Evolutionary conservation across 2,329 filamentous ascomycete species (phyloP), one percentile per base, ranked within the genome.

Genomic region (Stemphylium vesicarium): DNA sequence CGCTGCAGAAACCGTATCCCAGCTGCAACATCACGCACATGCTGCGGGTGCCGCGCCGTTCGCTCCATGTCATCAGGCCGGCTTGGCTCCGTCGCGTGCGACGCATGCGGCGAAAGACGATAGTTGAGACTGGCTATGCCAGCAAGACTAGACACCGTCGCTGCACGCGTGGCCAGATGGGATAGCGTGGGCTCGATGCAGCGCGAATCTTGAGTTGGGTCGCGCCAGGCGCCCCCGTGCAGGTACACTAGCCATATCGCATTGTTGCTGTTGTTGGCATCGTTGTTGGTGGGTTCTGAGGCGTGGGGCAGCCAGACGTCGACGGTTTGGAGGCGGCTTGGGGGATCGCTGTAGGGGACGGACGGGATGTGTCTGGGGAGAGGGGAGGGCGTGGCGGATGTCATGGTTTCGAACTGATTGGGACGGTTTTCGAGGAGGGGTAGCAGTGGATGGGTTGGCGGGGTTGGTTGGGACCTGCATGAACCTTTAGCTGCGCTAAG

Each of bases 111-210:
- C 6, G 84, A 85, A 44, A 89, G 83, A 33, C 85, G 82, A 79
- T 89, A 89, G 73, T 86, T 84, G 53, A 89, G 69, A 39, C 86
- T 87, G 24, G 86, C 84, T 66, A 90, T 84, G 55, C 83, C 88
- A 18, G 83, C 82, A 53, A 90, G 78, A 43, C 56, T 42, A 5
- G 31, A 10, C 2, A 61, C 24, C 8, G 65, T 20, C 4, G 40
- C 8, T 15, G 55, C 1, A 37, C 57, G 35, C 3, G 56, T 20
- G 20, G 74, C 58, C 18, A 82, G 72, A 52, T 76, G 65, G 1
- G 63, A 55, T 36, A 78, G 69, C 0, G 78, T 74, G 26, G 73
- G 71, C 22, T 63, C 45, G 63, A 80, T 68, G 59, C 70, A 29
- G 63, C 33, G 2, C 9, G 74, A 68, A 37, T 66, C 69, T 59